Percentiles rank a stretch among this genome's conserved stretches.
phyloP scores from a whole-genome alignment of 1,284 basidiomycete species.

The Ustilago vetiveriae region DNA sequence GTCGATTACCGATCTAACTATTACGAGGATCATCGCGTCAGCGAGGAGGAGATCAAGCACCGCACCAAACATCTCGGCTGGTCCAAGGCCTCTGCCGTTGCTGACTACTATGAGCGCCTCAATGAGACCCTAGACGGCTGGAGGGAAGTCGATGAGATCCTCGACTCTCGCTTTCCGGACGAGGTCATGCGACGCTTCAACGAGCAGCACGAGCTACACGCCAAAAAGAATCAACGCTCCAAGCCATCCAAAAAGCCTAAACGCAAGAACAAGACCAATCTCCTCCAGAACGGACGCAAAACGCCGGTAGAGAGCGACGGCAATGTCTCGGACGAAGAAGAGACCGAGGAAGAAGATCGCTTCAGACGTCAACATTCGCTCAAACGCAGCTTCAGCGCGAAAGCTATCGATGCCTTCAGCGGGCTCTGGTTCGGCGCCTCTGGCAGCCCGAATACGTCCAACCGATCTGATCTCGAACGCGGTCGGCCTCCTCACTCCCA shows the following conservation, averaged over 20 bases:
- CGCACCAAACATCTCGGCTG: slow-evolving; percentile 32
- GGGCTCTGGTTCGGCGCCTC: slow-evolving; percentile 52
- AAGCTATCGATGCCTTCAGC: slow-evolving; percentile 46
- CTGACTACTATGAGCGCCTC: slow-evolving; percentile 58
- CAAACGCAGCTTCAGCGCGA: slow-evolving; percentile 52
- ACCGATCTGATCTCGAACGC: slow-evolving; percentile 29
- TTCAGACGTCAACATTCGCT: slow-evolving; percentile 16
- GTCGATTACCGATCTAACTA: slow-evolving; percentile 61
- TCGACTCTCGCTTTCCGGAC: slow-evolving; percentile 63
- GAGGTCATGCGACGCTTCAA: slow-evolving; percentile 63
- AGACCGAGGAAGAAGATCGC: slow-evolving; percentile 44
- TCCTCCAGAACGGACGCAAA: slow-evolving; percentile 8
- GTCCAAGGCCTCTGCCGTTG: slow-evolving; percentile 44
- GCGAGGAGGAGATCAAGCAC: slow-evolving; percentile 49
- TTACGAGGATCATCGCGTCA: slow-evolving; percentile 54
- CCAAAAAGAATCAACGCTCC: slow-evolving; percentile 16
- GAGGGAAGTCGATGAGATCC: slow-evolving; percentile 64
- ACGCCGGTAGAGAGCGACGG: slow-evolving; percentile 41
- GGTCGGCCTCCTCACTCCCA: slow-evolving; percentile 6
- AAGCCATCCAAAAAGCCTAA: slow-evolving; percentile 25
- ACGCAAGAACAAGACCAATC: slow-evolving; percentile 15
- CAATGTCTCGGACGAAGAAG: slow-evolving; percentile 52
- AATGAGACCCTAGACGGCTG: slow-evolving; percentile 63
- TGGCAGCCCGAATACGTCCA: slow-evolving; percentile 20
- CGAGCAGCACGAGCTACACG: slow-evolving; percentile 14